Base-by-base conservation (phyloP, 1,139 yeast genomes). In the Candida sp. region DNA sequence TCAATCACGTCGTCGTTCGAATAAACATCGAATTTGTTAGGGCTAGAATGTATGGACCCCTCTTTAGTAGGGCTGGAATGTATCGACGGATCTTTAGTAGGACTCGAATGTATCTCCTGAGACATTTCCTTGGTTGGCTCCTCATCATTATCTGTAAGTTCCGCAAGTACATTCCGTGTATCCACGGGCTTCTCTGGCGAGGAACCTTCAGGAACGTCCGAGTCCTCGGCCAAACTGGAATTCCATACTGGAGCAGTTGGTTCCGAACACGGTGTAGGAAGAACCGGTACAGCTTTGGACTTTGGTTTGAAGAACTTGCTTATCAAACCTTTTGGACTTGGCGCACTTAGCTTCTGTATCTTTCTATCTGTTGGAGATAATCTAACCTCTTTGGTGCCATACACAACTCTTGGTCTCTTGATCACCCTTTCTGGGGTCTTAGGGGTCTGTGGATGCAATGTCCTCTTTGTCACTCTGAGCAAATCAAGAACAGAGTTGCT, bases 1-100 rank as follows among this genome's bases (percentile, higher is more conserved):
- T 75, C 80, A 23, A 77, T 67, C 39, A 72, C 78, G 45, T 73
- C 78, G 32, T 72, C 77, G n/a, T 64, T 65, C n/a, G 62, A 66
- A 37, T 66, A 67, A 27, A 67, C 27, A 35, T 46, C 54, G 38
- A 50, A 49, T 8, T 31, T 46, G 8, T 49, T 28, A 17, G 39
- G n/a, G 17, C 44, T 6, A 17, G 17, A 17, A 17, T 17, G 17
- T 17, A 17, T 17, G 17, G 17, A 17, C 17, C 17, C 17, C 31
- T 28, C 41, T 17, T 37, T 37, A 11, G 7, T 11, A 8, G 26
- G 41, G 25, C 27, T 37, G 8, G 26, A 23, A 23, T 17, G 27
- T 3, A 37, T 22, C 27, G 27, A 37, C 41, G n/a, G 12, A 23
- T 12, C 31, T 4, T 38, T 26, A 25, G 25, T n/a, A 11, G 42